Evolutionary conservation across 495 filamentous ascomycete genomes (phyloP).

Genomic region (Penicillium nucicola): DNA sequence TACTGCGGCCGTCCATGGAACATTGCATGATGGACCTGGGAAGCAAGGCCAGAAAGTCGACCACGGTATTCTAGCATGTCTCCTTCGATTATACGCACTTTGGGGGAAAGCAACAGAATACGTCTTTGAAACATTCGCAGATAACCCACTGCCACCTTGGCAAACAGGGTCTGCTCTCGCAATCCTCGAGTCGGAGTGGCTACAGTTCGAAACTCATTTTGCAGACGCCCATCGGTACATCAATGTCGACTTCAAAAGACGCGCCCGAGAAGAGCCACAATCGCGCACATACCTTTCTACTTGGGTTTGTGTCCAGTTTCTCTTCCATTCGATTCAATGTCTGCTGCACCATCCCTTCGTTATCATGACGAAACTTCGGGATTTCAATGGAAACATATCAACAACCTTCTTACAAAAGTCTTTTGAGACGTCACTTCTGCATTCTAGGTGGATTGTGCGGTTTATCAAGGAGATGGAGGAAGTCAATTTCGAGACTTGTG

Average conservation of each 20-base stretch:
- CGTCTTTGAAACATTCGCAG: conserved; percentile 20
- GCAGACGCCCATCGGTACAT: conserved; percentile 27
- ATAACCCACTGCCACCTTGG: conserved; percentile 22
- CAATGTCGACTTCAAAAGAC: conserved; percentile 25
- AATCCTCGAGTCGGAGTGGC: conserved; percentile 28
- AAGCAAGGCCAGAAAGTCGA: conserved; percentile 22
- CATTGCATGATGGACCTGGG: conserved; percentile 15
- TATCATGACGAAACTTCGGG: conserved; percentile 28
- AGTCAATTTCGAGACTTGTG: conserved; percentile 14
- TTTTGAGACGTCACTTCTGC: conserved; percentile 27
- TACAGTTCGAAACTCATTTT: conserved; percentile 31
- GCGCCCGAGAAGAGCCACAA: conserved; percentile 21
- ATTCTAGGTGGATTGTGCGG: conserved; percentile 29
- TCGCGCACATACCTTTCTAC: conserved; percentile 21
- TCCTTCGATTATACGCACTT: conserved; percentile 21
- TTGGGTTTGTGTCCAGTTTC: conserved; percentile 28
- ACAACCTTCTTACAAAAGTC: conserved; percentile 32
- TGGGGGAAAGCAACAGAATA: conserved; percentile 31
- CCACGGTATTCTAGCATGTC: conserved; percentile 21
- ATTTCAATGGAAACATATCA: conserved; percentile 24
- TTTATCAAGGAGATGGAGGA: conserved; percentile 27
- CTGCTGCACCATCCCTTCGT: conserved; percentile 30
- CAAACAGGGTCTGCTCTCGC: conserved; percentile 25
- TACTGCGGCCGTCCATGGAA: neutral
- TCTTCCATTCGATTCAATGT: conserved; percentile 29